Base-by-base conservation (phyloP, 805 yeast genomes). In the Starmerella sirachaensis region DNA sequence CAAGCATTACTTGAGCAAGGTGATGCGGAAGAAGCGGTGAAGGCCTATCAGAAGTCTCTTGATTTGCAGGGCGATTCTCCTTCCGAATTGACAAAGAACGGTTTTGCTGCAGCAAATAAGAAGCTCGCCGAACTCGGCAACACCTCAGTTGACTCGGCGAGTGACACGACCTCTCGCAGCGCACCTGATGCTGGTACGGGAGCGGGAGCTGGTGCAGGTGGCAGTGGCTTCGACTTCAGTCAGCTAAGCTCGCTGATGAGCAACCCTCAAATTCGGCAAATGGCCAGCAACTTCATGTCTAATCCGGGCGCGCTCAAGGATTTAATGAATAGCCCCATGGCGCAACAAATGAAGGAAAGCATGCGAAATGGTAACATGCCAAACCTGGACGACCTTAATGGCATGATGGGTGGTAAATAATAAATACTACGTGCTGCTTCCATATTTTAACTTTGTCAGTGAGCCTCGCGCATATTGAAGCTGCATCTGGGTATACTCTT, bases 1-100 rank as follows among this genome's bases (percentile, higher is more conserved):
- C 74, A 86, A 51, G 97, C 98, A 4, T 75, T 78, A 56, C 88
- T 78, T 59, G 94, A 95, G n/a, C 66, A 80, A 42, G 94, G 94
- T n/a, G 88, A 86, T 56, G 76, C 88, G 42, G 76, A 80, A 60
- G 94, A 79, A 36, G 73, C 98, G 10, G 66, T 85, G 66, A 79
- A 84, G 33, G 96, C 97, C 20, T 91, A 91, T 63, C 76, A 81
- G 61, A 69, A 68, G 47, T 98, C 95, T 27, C 61, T 91, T 48
- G 85, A 81, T 41, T 73, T 74, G 40, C 97, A 91, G 63, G 95
- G 96, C 30, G 80, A 74, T 31, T 62, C 65, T 18, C 84, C 88
- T 32, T 73, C 86, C 6, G 94, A 80, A 28, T 86, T 91, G 13
- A 88, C 88, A 95, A 72, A 70, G 60, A 77, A 78, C 56, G 98